A percentile compares a stretch with the other conserved stretches of the same genome.
These are phyloP conservation scores for Pyrus communis DNA, from an alignment of 306 rosid species.

Conservation along the genomic window DNA sequence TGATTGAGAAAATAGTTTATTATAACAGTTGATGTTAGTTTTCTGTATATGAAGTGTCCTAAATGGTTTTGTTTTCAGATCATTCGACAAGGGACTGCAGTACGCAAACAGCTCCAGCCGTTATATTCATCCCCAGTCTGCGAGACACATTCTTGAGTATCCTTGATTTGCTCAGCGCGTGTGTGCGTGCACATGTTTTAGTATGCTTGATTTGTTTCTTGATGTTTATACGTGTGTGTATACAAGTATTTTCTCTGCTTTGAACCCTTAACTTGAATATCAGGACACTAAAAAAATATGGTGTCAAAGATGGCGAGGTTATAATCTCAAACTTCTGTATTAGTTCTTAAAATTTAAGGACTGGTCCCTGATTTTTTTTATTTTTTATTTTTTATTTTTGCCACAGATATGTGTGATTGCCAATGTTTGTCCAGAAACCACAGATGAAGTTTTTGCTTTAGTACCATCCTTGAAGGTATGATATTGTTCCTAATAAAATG, in stretches of 20 bases:
- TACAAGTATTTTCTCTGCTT: slow-evolving; percentile 2
- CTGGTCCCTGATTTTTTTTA: slow-evolving; percentile 12
- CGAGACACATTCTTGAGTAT: slow-evolving; percentile 62
- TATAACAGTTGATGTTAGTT: background rate
- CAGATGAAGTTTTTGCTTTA: slow-evolving; percentile 75
- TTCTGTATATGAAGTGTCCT: background rate
- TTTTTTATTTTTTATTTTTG: background rate
- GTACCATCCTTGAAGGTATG: slow-evolving; percentile 78
- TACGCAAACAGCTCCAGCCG: slow-evolving; percentile 53
- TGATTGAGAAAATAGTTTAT: background rate
- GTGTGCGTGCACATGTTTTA: background rate
- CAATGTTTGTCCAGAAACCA: slow-evolving; percentile 65
- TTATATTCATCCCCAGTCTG: slow-evolving; percentile 38
- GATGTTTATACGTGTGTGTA: background rate
- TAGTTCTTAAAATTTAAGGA: slow-evolving; percentile 7
- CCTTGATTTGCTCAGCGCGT: slow-evolving; percentile 29
- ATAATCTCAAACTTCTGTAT: slow-evolving; percentile 18
- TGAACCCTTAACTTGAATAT: slow-evolving; percentile 53
- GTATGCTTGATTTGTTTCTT: background rate
- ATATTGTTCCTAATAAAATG: background rate
- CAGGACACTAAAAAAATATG: slow-evolving; percentile 48
- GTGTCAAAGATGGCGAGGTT: slow-evolving; percentile 76
- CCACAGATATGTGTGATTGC: slow-evolving; percentile 78
- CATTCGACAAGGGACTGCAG: slow-evolving; percentile 77
- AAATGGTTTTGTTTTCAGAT: slow-evolving; percentile 32